phyloP scores from a whole-genome alignment of 768 basidiomycete genomes.

The Boletus speciosus region DNA sequence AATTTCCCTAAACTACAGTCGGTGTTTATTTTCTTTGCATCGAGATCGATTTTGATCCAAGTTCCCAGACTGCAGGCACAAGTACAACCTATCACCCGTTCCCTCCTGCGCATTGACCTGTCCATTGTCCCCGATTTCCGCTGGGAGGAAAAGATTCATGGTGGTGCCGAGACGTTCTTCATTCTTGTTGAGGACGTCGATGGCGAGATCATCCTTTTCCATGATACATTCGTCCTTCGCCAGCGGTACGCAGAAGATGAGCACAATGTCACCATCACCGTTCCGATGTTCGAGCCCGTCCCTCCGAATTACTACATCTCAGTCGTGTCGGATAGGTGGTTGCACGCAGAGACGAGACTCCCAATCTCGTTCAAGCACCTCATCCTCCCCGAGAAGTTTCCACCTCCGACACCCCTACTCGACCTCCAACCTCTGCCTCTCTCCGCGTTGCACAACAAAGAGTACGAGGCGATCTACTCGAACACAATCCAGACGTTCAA shows the following conservation, averaged over 20 bases:
- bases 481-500: conserved; percentile 84
- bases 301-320: conserved; percentile 99
- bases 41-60: neutral
- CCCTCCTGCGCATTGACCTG: conserved; percentile 86
- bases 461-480: conserved; percentile 85
- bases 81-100: conserved; percentile 94
- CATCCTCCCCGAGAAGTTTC: conserved; percentile 96
- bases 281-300: conserved; percentile 95
- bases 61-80: conserved; percentile 77
- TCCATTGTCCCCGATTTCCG: conserved; percentile 97
- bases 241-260: conserved; percentile 92
- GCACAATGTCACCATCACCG: conserved; percentile 90
- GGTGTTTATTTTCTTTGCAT: conserved; percentile 21
- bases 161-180: conserved; percentile 83
- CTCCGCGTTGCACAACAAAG: conserved; percentile 88
- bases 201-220: conserved; percentile 94
- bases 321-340: conserved; percentile 91
- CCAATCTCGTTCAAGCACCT: conserved; percentile 98
- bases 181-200: conserved; percentile 97
- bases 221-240: conserved; percentile 88
- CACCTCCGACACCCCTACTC: conserved; percentile 85
- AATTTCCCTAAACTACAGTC: conserved; percentile 94
- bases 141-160: conserved; percentile 96
- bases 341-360: conserved; percentile 90
- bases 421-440: conserved; percentile 90